Conservation (phyloP, 108 stramenopile species). For the Schizochytrium sp. region DNA sequence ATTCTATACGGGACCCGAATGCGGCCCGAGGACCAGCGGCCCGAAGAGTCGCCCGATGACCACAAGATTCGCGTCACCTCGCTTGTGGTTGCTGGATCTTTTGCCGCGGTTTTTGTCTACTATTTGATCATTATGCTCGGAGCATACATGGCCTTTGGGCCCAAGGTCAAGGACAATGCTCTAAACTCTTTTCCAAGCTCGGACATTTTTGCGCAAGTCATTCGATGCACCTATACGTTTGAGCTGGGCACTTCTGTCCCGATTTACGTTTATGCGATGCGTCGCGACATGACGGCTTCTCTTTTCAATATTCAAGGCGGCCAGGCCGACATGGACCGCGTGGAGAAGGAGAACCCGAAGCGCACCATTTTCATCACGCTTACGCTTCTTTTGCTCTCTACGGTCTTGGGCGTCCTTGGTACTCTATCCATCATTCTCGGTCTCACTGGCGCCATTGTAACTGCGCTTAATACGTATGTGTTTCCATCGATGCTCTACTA, state of each 20-base stretch:
- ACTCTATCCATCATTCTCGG: background rate
- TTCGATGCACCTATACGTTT: background rate
- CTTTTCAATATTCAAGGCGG: background rate
- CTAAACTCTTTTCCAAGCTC: background rate
- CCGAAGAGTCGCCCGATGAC: background rate
- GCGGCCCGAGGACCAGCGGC: background rate
- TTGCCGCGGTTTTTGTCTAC: background rate
- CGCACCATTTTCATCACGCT: background rate
- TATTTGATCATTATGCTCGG: background rate
- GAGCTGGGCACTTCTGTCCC: background rate
- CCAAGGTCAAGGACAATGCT: background rate
- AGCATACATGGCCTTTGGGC: background rate
- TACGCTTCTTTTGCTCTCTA: background rate
- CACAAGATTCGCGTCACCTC: background rate
- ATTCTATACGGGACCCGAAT: background rate
- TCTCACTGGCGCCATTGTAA: background rate
- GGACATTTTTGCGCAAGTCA: background rate
- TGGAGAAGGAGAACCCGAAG: background rate
- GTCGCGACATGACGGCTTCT: background rate
- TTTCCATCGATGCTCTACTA: background rate
- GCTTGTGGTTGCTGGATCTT: background rate
- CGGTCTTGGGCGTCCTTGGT: background rate
- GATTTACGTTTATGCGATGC: background rate
- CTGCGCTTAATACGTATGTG: background rate
- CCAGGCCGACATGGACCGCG: background rate